phyloP scores from a whole-genome alignment of 2,329 filamentous ascomycete species.

The Arachnopeziza araneosa region DNA sequence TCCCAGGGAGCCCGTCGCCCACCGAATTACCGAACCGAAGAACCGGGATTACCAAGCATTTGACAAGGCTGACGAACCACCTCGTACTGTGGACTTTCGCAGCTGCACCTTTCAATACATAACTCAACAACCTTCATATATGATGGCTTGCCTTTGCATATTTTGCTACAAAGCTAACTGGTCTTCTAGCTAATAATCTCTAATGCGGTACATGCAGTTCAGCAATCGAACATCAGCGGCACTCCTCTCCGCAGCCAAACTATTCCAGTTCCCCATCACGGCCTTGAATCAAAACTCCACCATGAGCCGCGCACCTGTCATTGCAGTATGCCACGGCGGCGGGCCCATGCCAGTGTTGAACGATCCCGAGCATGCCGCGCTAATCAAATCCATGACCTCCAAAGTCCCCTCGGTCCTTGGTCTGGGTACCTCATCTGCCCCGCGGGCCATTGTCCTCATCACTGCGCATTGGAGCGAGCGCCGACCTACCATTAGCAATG shows the following conservation, averaged over 20 bases:
- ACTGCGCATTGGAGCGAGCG: constrained; percentile 68
- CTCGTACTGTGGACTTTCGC: too few relatives aligned
- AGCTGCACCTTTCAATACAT: too few relatives aligned
- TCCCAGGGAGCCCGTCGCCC: too few relatives aligned
- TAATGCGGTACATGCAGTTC: constrained; percentile 6
- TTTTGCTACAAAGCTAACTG: neutral
- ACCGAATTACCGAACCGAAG: neutral
- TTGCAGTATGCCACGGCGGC: constrained; percentile 24
- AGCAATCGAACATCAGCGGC: constrained; percentile 7
- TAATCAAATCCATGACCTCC: constrained; percentile 46
- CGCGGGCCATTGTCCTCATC: constrained; percentile 68
- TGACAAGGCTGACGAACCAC: neutral
- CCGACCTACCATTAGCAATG: constrained; percentile 49
- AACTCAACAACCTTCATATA: neutral
- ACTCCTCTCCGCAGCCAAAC: constrained; percentile 5
- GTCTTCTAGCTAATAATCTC: neutral
- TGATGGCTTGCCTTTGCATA: neutral
- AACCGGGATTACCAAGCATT: neutral
- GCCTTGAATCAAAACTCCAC: constrained; percentile 1
- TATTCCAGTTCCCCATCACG: constrained; percentile 7
- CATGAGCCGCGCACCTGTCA: constrained; percentile 15
- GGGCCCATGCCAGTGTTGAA: constrained; percentile 53
- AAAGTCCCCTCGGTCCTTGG: constrained; percentile 50
- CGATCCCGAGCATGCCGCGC: constrained; percentile 46
- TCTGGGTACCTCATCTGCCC: constrained; percentile 47